Evolutionary conservation across 2,329 filamentous ascomycete species (phyloP).

Genomic region (Penicillium sp.): DNA sequence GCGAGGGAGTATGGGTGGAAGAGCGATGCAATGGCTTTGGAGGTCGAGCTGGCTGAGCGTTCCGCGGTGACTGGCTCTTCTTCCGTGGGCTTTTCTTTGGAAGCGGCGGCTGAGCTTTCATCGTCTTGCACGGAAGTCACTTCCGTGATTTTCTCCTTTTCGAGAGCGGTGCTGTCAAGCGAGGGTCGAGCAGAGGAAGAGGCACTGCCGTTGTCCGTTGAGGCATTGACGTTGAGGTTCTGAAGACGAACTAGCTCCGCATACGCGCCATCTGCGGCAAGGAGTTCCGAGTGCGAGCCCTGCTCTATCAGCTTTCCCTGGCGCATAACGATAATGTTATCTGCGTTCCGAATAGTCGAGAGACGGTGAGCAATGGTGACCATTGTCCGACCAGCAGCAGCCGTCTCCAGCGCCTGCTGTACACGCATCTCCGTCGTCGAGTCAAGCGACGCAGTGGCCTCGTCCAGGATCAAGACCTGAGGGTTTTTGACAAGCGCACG

Average conservation of each 20-base stretch:
- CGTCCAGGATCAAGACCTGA: conserved; percentile 65
- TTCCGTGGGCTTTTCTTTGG: neutral
- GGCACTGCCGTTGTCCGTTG: neutral
- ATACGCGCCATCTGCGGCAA: conserved; percentile 47
- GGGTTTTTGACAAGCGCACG: conserved; percentile 83
- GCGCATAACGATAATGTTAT: conserved; percentile 45
- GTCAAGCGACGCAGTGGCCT: conserved; percentile 44
- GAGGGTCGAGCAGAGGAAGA: conserved; percentile 3
- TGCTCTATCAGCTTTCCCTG: conserved; percentile 40
- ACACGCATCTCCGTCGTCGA: conserved; percentile 42
- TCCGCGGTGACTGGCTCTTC: conserved; percentile 1
- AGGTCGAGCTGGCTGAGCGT: conserved; percentile 3
- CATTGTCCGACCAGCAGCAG: conserved; percentile 36
- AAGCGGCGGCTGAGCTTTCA: neutral
- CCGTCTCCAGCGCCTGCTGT: conserved; percentile 36
- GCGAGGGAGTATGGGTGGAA: conserved; percentile 19
- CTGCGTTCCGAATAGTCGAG: conserved; percentile 41
- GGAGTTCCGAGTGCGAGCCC: conserved; percentile 39
- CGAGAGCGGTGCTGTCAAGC: conserved; percentile 32
- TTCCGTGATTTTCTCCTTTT: conserved; percentile 22
- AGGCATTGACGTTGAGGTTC: conserved; percentile 29
- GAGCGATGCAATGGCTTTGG: conserved; percentile 9
- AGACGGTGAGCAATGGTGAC: conserved; percentile 45
- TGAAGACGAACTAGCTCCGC: conserved; percentile 57
- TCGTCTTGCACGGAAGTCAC: conserved; percentile 4